Conservation (phyloP, 106 monocot genomes). For the Apostasia ramifera region DNA sequence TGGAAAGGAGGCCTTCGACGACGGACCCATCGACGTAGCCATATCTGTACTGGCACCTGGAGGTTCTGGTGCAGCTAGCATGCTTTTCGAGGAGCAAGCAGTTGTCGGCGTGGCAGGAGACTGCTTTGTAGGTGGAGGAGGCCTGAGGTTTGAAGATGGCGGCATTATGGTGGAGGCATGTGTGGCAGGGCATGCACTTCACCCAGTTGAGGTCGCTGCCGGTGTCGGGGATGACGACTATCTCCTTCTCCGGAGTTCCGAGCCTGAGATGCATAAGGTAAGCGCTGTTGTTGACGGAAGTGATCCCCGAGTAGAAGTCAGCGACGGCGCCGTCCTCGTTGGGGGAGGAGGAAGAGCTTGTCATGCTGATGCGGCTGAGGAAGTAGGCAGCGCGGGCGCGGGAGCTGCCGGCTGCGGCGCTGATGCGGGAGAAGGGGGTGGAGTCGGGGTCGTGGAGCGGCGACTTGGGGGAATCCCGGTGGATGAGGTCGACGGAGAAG, state of each 20-base stretch:
- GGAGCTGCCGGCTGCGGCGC: slow-evolving; percentile 16
- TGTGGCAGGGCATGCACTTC: slow-evolving; percentile 6
- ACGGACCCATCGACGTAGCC: slow-evolving; percentile 19
- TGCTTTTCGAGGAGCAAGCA: background rate
- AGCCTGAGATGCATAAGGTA: slow-evolving; percentile 26
- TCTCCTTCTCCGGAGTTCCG: slow-evolving; percentile 16
- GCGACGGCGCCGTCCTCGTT: too few species aligned
- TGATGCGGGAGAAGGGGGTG: slow-evolving; percentile 6
- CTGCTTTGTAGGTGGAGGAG: slow-evolving; percentile 21
- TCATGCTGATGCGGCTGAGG: background rate
- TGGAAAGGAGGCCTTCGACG: slow-evolving; percentile 18
- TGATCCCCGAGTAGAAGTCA: too few species aligned
- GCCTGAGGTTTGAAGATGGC: slow-evolving; percentile 13
- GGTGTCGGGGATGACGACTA: slow-evolving; percentile 18
- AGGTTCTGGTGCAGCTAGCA: background rate
- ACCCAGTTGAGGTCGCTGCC: slow-evolving; percentile 23
- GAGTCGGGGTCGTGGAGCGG: slow-evolving; percentile 14
- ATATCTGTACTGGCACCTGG: slow-evolving; percentile 14
- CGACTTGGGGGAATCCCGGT: slow-evolving; percentile 14
- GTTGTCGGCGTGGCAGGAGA: slow-evolving; percentile 9
- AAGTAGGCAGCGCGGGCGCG: background rate
- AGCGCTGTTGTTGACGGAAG: background rate
- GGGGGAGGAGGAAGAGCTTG: background rate
- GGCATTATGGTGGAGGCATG: slow-evolving; percentile 4
- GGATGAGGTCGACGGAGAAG: slow-evolving; percentile 7